Conservation (phyloP, 805 yeast genomes). For the Pichia pseudocactophila region DNA sequence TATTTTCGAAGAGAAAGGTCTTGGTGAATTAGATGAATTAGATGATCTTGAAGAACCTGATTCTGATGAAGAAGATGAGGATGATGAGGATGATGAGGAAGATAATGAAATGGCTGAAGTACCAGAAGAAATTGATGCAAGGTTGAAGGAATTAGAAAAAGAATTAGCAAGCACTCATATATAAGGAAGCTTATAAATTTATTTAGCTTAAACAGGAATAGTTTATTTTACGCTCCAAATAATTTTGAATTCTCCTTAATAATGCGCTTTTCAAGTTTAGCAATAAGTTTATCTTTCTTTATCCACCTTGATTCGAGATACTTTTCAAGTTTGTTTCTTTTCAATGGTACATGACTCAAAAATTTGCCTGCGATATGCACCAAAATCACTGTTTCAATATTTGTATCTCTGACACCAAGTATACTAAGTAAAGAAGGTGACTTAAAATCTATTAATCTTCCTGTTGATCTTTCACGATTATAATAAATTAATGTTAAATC, state of each 20-base stretch:
- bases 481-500: constrained; percentile 47
- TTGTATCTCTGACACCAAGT: constrained; percentile 26
- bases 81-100: constrained; percentile 44
- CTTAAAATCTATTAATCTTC: constrained; percentile 18
- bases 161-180: constrained; percentile 34
- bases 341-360: constrained; percentile 40
- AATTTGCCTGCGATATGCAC: constrained; percentile 42
- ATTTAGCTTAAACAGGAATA: not conserved
- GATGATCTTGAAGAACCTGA: constrained; percentile 88
- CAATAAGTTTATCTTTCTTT: constrained; percentile 50
- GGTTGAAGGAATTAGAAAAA: constrained; percentile 37
- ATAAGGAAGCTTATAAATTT: constrained; percentile 5
- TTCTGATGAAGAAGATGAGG: constrained; percentile 61
- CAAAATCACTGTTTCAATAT: constrained; percentile 26
- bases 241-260: constrained; percentile 4
- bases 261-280: constrained; percentile 27
- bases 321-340: constrained; percentile 49
- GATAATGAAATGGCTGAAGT: constrained; percentile 43
- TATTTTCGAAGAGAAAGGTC: constrained; percentile 61
- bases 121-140: constrained; percentile 27
- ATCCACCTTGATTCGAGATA: constrained; percentile 74
- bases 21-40: constrained; percentile 82
- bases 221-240: not conserved
- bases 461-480: constrained; percentile 11
- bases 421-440: constrained; percentile 32